These are phyloP conservation scores for Tetracladium marchalianum DNA, from an alignment of 495 filamentous ascomycete genomes.

Conservation along the genomic window DNA sequence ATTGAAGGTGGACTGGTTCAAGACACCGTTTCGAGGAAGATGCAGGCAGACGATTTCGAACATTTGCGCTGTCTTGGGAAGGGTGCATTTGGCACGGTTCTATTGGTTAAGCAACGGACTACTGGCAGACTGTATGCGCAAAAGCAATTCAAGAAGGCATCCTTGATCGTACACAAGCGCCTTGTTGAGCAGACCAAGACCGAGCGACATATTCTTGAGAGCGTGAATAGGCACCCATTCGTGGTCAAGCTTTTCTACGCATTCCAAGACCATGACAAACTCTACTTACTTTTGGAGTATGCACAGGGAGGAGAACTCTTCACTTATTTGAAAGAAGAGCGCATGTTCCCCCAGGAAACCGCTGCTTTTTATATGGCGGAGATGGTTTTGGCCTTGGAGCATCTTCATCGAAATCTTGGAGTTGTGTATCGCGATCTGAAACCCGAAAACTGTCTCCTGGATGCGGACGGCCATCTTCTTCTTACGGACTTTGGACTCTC, in stretches of 20 bases:
- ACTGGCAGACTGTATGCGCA: slow-evolving; percentile 91
- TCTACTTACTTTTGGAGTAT: slow-evolving; percentile 96
- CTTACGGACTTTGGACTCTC: slow-evolving; percentile 94
- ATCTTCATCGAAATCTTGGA: slow-evolving; percentile 82
- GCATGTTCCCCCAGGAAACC: slow-evolving; percentile 81
- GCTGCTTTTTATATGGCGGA: slow-evolving; percentile 98
- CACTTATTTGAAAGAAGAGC: slow-evolving; percentile 75
- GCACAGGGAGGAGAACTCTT: slow-evolving; percentile 97
- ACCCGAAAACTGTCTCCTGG: slow-evolving; percentile 94
- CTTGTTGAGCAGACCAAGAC: slow-evolving; percentile 95
- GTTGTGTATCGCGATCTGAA: slow-evolving; percentile 97
- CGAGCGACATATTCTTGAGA: slow-evolving; percentile 87
- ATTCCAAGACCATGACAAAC: slow-evolving; percentile 95
- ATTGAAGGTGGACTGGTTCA: slow-evolving; percentile 31
- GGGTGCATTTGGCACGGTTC: slow-evolving; percentile 76
- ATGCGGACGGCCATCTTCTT: slow-evolving; percentile 82
- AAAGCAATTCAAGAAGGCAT: slow-evolving; percentile 97
- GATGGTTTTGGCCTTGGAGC: slow-evolving; percentile 86
- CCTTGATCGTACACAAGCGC: slow-evolving; percentile 82
- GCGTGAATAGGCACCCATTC: slow-evolving; percentile 90
- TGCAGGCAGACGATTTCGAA: slow-evolving; percentile 85
- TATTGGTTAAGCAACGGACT: slow-evolving; percentile 77
- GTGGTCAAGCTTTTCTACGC: slow-evolving; percentile 97
- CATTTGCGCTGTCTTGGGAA: slow-evolving; percentile 93
- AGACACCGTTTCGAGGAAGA: slow-evolving; percentile 51